Base-by-base conservation (phyloP, 2,329 filamentous ascomycete genomes). In the Fusarium zealandicum region DNA sequence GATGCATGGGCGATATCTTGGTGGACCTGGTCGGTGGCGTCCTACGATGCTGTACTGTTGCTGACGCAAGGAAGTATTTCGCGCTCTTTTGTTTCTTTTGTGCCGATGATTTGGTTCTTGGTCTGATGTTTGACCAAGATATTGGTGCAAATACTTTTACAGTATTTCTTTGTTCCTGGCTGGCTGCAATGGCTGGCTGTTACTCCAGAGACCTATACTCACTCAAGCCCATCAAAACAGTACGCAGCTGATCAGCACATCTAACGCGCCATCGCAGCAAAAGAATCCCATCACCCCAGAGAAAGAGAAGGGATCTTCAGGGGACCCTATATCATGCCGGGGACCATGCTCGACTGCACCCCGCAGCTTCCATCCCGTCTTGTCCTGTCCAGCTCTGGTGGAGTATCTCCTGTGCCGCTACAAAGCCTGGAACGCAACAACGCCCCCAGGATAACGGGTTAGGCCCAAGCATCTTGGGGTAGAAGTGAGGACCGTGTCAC, bases 291-390 rank as follows among this genome's bases (percentile, higher is more conserved):
- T 41, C 17, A 8, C 52, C 20, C 40, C n/a, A 30, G 16, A 45
- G 27, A 20, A 31, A 25, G 16, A 45, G 27, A 20, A 31, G 20
- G 20, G 14, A 62, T 62, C 51, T 45, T 49, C 59, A 62, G 58
- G 59, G 41, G 40, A 50, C 17, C 33, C 20, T 53, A 41, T 48
- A 36, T 25, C 12, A 17, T 25, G 27, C 36, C 42, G n/a, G 41
- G 48, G 38, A 25, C n/a, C 36, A 25, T 58, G 25, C 12, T 59
- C 25, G 14, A 49, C 59, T 59, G 50, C 59, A 62, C 62, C 64
- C 64, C 62, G 52, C 64, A 65, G 64, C 46, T 37, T 33, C 53
- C 54, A 48, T 31, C 28, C 27, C 35, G 33, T 33, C 37, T 39
- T 25, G 39, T 40, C 42, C 41, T 32, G 44, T 37, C 32, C 25